phyloP scores from a whole-genome alignment of 139 green algal genomes.

The Nannochloris sp. region DNA sequence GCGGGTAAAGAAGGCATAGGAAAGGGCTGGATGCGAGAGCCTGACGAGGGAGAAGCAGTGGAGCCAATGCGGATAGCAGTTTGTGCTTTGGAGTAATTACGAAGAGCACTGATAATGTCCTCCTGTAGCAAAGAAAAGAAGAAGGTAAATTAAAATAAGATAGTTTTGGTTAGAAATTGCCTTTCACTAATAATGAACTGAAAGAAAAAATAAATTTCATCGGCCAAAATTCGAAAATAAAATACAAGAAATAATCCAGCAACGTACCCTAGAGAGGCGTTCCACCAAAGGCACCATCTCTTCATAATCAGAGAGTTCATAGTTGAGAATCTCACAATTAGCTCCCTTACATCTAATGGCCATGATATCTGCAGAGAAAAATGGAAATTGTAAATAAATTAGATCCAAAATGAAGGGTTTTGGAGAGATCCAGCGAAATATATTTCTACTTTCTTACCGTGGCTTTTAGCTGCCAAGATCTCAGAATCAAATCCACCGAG shows the following conservation, averaged over 20 bases:
- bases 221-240: background rate
- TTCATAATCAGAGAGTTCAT: slow-evolving; percentile 6
- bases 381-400: background rate
- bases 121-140: too few relatives aligned
- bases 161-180: background rate
- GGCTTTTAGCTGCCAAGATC: slow-evolving; percentile 19
- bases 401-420: background rate
- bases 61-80: background rate
- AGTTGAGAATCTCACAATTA: slow-evolving; percentile 18
- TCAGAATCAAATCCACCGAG: slow-evolving; percentile 27
- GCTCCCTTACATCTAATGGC: slow-evolving; percentile 24
- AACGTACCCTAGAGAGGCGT: background rate
- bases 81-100: slow-evolving; percentile 26
- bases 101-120: slow-evolving; percentile 19
- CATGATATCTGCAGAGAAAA: slow-evolving; percentile 26
- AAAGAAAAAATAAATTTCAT: background rate
- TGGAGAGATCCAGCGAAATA: background rate
- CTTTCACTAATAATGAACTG: background rate
- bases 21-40: too few relatives aligned
- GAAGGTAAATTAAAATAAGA: too few relatives aligned
- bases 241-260: background rate
- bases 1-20: too few relatives aligned
- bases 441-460: slow-evolving; percentile 14
- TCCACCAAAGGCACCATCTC: slow-evolving; percentile 7
- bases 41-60: background rate